phyloP scores from a whole-genome alignment of 768 basidiomycete species.

The Nidularia sp. region DNA sequence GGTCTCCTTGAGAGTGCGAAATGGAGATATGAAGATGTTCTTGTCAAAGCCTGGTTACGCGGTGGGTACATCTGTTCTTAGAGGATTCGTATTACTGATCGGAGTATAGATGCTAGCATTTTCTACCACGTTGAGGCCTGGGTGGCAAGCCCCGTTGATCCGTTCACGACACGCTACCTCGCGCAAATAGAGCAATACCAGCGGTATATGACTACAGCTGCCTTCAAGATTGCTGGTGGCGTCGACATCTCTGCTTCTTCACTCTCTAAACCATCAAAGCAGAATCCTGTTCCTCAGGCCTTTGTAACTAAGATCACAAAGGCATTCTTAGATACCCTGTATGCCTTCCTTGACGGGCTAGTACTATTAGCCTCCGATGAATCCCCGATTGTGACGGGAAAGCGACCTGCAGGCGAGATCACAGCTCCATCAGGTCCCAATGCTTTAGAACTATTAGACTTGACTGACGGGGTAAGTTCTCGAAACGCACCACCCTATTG shows the following conservation, averaged over 20 bases:
- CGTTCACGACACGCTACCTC: conserved; percentile 71
- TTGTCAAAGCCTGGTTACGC: conserved; percentile 76
- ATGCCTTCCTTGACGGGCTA: conserved; percentile 84
- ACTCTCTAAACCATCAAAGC: conserved; percentile 48
- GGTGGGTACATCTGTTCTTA: conserved; percentile 42
- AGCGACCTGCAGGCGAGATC: conserved; percentile 26
- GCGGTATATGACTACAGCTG: conserved; percentile 66
- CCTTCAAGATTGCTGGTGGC: conserved; percentile 80
- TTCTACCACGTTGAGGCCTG: conserved; percentile 90
- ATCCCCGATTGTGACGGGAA: conserved; percentile 40
- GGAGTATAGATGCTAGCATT: conserved; percentile 64
- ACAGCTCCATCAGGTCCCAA: conserved; percentile 34
- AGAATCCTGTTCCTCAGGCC: conserved; percentile 56
- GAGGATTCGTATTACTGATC: too few relatives aligned
- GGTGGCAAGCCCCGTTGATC: conserved; percentile 57
- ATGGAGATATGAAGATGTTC: conserved; percentile 85
- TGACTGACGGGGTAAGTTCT: conserved; percentile 55
- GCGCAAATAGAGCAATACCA: conserved; percentile 80
- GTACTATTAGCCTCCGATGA: conserved; percentile 76
- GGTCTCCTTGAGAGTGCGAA: conserved; percentile 74
- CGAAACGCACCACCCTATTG: conserved; percentile 1
- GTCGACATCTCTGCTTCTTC: conserved; percentile 52
- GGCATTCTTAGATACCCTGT: conserved; percentile 81
- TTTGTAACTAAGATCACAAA: conserved; percentile 75
- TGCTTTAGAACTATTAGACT: conserved; percentile 53